Evolutionary conservation across 2,329 filamentous ascomycete species (phyloP), one percentile per base, ranked within the genome.

Genomic region (Helotiales sp.): DNA sequence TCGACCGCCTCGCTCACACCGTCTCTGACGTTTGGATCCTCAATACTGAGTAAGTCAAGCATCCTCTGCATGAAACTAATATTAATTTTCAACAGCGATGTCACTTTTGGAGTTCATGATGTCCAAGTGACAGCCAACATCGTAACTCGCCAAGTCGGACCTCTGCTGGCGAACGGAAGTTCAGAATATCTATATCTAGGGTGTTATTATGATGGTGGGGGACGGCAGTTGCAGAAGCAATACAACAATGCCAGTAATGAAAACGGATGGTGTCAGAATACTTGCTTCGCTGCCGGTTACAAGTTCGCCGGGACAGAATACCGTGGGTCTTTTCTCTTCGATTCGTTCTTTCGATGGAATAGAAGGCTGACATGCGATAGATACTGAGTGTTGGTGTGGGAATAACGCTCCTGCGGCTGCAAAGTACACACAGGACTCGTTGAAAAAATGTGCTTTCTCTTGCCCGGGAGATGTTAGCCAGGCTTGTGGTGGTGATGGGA

Each of bases 161-260:
- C 75, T 13, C 58, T 72, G 19, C 66, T 75, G 12, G 47, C 68
- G 17, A 67, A 70, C 53, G 69, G 71, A 6, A 63, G 61, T 1
- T 66, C 67, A 5, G 60, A 66, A 17, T 73, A 72, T 57, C 65
- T 71, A 25, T 74, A 72, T 59, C 64, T 76, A 5, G 75, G 74
- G 17, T 77, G 75, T 52, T 77, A 76, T 60, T 65, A 67, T 25
- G 75, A 76, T 57, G 70, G 68, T 5, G 59, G 62, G 42, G 73
- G 73, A 27, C 70, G 74, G n/a, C 69, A 73, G 25, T 60, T 76
- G 13, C 44, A 60, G 10, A 70, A 60, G 7, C 64, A 69, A 22
- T 68, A 69, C 24, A 71, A 69, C 57, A 66, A 57, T 12, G 63
- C 60, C 2, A 68, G 63, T n/a, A 70, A 72, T 54, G 70, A 72